A percentile compares a stretch with the other conserved stretches of the same genome.
Evolutionary conservation across 179 eudicot species (phyloP).

Genomic region (Silene vulgaris): DNA sequence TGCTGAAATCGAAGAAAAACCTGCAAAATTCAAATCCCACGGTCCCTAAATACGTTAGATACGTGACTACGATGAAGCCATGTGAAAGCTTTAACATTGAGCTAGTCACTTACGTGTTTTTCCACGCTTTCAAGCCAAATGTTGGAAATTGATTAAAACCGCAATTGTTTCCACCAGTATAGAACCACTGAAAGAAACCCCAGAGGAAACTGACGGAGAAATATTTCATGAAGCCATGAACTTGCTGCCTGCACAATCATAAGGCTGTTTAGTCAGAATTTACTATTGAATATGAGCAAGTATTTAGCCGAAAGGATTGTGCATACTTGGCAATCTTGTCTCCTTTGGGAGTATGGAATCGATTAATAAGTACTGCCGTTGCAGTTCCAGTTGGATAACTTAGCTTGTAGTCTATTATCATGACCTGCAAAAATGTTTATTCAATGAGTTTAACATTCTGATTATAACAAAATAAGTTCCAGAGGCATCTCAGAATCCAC

Average conservation of each 20-base stretch:
- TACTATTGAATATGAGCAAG: background rate
- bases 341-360: conserved; percentile 74
- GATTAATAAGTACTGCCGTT: conserved; percentile 83
- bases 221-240: conserved; percentile 61
- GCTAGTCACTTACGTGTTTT: conserved; percentile 46
- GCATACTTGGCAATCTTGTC: conserved; percentile 44
- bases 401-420: conserved; percentile 82
- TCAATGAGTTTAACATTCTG: background rate
- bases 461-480: background rate
- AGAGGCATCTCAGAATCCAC: no score
- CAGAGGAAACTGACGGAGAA: conserved; percentile 75
- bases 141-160: conserved; percentile 86
- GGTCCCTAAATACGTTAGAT: background rate
- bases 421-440: conserved; percentile 39
- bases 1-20: conserved; percentile 85
- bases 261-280: background rate
- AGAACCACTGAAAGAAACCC: conserved; percentile 88
- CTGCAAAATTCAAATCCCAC: conserved; percentile 45
- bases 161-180: conserved; percentile 60
- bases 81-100: background rate
- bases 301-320: background rate
- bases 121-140: conserved; percentile 76
- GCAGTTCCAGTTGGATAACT: conserved; percentile 92
- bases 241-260: conserved; percentile 68
- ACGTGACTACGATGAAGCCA: background rate